Base-by-base conservation (phyloP, 495 filamentous ascomycete species). In the Penicillium manginii region DNA sequence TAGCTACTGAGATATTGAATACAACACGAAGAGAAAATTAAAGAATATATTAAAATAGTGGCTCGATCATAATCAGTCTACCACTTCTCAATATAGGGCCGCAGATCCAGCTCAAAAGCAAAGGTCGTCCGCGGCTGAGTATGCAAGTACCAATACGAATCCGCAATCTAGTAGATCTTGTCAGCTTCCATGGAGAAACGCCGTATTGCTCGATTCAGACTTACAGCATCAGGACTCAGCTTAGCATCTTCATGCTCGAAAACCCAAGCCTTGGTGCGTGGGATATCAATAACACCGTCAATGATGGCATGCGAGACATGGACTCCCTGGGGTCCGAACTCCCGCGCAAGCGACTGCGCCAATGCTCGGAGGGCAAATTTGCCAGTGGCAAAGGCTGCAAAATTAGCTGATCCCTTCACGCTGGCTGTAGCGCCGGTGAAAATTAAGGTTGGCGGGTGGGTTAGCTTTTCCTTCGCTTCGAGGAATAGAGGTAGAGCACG, bases 391-490 rank as follows among this genome's bases (percentile, higher is more conserved):
- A 96, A 93, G 18, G 81, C 69, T 3, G 86, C 75, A 74, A 91
- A 91, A 5, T 78, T 78, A 0, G 91, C 85, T 4, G 86, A 90
- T 9, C 89, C 87, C 58, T 87, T 87, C 3, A 96, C 45, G 14
- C 88, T 91, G 2, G 91, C 92, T 0, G 92, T 97, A 0, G 92
- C 92, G 35, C 92, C 78, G 1, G 93, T 96, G 74, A 97, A 88
- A 69, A 97, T 88, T 33, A 98, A 78, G 2, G 89, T 86, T 0
- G 93, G 91, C 4, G 91, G 91, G 65, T 92, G 61, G 37, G 74
- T 59, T 2, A 55, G 50, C 1, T 73, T 67, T 5, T 79, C 71
- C 17, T 85, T 84, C 26, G 79, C 73, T 58, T 80, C 73, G 21
- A 92, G 83, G 18, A 96, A 83, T 9, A 89, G 78, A 2, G 93